Conservation (phyloP, 129 eudicot genomes). For the Pulicaria dysenterica region DNA sequence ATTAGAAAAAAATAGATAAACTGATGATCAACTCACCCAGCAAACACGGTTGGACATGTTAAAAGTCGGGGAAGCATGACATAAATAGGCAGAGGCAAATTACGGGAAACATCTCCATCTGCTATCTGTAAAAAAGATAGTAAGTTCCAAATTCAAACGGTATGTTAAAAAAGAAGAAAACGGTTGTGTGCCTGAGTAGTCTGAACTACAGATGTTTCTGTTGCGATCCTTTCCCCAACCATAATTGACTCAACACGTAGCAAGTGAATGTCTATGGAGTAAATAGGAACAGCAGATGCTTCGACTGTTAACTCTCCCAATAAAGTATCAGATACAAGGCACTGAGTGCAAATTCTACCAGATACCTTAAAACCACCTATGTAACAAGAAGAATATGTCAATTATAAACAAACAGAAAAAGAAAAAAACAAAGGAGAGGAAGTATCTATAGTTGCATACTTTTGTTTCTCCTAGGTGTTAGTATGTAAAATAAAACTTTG, state of each 20-base stretch:
- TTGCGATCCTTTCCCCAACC: constrained; percentile 70
- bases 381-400: constrained; percentile 7
- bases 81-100: constrained; percentile 63
- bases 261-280: constrained; percentile 78
- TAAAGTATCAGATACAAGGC: constrained; percentile 60
- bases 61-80: constrained; percentile 75
- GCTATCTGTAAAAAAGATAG: constrained; percentile 56
- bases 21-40: constrained; percentile 57
- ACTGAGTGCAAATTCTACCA: constrained; percentile 73
- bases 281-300: constrained; percentile 66
- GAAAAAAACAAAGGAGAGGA: too few relatives aligned
- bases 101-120: constrained; percentile 81
- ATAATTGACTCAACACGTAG: constrained; percentile 78
- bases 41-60: constrained; percentile 82
- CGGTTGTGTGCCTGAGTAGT: constrained; percentile 65
- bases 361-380: constrained; percentile 67
- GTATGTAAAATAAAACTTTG: too few relatives aligned
- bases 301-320: constrained; percentile 71
- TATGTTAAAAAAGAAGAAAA: not conserved
- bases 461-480: too few relatives aligned
- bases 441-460: too few relatives aligned
- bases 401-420: constrained; percentile 1
- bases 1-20: not conserved
- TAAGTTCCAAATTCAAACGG: constrained; percentile 7
- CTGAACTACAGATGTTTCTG: constrained; percentile 73